These are phyloP conservation scores for Aspergillus thermomutatus DNA, from an alignment of 2,329 filamentous ascomycete genomes.

Conservation along the genomic window DNA sequence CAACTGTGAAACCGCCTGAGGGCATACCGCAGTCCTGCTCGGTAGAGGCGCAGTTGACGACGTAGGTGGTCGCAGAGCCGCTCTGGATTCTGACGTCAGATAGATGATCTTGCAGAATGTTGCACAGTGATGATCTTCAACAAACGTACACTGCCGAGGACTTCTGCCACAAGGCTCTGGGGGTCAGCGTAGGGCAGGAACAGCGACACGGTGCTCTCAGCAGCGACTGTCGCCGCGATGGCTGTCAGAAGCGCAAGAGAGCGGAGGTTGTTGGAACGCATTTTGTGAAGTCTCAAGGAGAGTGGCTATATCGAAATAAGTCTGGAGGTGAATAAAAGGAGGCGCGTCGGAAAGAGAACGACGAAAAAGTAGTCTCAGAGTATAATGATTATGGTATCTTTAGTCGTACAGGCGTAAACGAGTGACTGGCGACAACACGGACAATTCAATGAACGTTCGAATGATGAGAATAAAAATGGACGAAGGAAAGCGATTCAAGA, in stretches of 20 bases:
- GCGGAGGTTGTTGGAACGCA: neutral
- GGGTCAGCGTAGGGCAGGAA: conserved; percentile 13
- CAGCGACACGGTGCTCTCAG: conserved; percentile 18
- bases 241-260: neutral
- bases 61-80: conserved; percentile 17
- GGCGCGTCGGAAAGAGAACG: neutral
- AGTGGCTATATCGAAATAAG: neutral
- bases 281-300: neutral
- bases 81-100: conserved; percentile 6
- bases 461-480: neutral
- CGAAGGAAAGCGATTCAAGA: neutral
- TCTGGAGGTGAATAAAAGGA: neutral
- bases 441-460: neutral
- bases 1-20: conserved; percentile 5
- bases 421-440: neutral
- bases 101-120: neutral
- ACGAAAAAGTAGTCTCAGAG: neutral
- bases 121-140: neutral
- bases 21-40: conserved; percentile 9
- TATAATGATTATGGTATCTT: neutral
- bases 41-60: conserved; percentile 13
- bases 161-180: neutral
- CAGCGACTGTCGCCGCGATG: conserved; percentile 2
- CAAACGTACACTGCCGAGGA: neutral
- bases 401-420: neutral